Conservation (phyloP, 371 early-diverging fungal genomes). For the Apophysomyces elegans region DNA sequence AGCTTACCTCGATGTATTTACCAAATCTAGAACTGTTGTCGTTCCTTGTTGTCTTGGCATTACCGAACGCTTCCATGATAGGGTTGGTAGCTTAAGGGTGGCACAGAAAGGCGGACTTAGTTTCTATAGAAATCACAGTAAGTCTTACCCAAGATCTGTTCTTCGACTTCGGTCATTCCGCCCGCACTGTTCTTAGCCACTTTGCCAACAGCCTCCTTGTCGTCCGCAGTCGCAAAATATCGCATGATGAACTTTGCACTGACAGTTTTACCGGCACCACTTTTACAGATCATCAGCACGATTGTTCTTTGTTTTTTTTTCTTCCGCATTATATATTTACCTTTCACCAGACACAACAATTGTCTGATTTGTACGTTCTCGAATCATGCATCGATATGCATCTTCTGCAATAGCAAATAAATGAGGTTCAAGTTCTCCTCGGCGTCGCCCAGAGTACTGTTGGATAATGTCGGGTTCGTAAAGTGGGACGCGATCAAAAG, state of each 20-base stretch:
- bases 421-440: slow-evolving; percentile 98
- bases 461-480: slow-evolving; percentile 90
- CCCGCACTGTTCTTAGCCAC: slow-evolving; percentile 30
- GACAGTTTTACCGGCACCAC: slow-evolving; percentile 96
- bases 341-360: slow-evolving; percentile 99
- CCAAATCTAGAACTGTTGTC: slow-evolving; percentile 99
- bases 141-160: slow-evolving; percentile 72
- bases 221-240: slow-evolving; percentile 94
- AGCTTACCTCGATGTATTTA: slow-evolving; percentile 91
- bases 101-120: slow-evolving; percentile 12
- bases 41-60: slow-evolving; percentile 98
- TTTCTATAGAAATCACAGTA: background rate
- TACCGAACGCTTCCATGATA: slow-evolving; percentile 99
- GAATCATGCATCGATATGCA: slow-evolving; percentile 94
- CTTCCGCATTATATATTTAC: slow-evolving; percentile 27
- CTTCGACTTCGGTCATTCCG: slow-evolving; percentile 81
- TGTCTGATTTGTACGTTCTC: slow-evolving; percentile 93
- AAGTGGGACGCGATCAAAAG: slow-evolving; percentile 88
- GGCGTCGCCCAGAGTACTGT: slow-evolving; percentile 91
- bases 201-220: slow-evolving; percentile 55
- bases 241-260: slow-evolving; percentile 97
- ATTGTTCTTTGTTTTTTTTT: background rate
- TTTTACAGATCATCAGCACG: slow-evolving; percentile 19
- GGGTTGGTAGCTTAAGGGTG: slow-evolving; percentile 87
- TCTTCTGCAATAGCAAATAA: slow-evolving; percentile 98